Conservation (phyloP, 2,329 filamentous ascomycete species). For the Fusarium cicatricum region DNA sequence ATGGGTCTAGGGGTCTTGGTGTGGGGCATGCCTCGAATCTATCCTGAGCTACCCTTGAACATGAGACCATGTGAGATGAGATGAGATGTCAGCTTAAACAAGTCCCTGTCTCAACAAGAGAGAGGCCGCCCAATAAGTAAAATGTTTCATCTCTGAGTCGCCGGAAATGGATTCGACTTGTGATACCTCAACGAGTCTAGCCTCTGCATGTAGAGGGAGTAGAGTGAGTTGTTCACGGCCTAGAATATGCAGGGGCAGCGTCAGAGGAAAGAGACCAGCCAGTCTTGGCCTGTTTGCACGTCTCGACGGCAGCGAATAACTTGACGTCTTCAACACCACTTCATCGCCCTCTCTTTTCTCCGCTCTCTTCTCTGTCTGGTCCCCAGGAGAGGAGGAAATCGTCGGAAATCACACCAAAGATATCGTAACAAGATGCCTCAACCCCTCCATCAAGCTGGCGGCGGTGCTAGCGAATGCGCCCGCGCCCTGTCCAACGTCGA, state of each 20-base stretch:
- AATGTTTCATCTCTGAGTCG: too few relatives aligned
- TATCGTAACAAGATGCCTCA: conserved; percentile 23
- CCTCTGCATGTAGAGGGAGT: not conserved
- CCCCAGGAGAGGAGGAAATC: conserved; percentile 8
- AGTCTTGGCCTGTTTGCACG: not conserved
- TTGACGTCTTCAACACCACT: conserved; percentile 30
- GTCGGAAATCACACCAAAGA: not conserved
- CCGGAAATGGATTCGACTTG: too few relatives aligned
- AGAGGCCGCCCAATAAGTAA: too few relatives aligned
- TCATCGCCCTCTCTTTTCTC: conserved; percentile 30
- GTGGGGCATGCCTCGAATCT: not conserved
- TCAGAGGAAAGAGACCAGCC: conserved; percentile 3
- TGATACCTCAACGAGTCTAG: too few relatives aligned
- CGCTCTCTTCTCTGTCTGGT: conserved; percentile 19
- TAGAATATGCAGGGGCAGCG: conserved; percentile 31
- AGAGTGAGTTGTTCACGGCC: not conserved
- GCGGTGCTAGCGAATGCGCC: conserved; percentile 54
- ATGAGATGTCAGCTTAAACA: not conserved
- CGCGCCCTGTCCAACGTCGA: conserved; percentile 54
- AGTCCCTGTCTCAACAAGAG: too few relatives aligned
- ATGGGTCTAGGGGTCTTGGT: not conserved
- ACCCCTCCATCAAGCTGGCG: conserved; percentile 54
- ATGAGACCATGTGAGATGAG: not conserved
- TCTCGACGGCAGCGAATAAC: conserved; percentile 32
- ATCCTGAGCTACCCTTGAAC: not conserved